Percentiles rank a stretch among this genome's conserved stretches.
Evolutionary conservation across 441 rosid genomes (phyloP).

Genomic region (Breynia disticha): DNA sequence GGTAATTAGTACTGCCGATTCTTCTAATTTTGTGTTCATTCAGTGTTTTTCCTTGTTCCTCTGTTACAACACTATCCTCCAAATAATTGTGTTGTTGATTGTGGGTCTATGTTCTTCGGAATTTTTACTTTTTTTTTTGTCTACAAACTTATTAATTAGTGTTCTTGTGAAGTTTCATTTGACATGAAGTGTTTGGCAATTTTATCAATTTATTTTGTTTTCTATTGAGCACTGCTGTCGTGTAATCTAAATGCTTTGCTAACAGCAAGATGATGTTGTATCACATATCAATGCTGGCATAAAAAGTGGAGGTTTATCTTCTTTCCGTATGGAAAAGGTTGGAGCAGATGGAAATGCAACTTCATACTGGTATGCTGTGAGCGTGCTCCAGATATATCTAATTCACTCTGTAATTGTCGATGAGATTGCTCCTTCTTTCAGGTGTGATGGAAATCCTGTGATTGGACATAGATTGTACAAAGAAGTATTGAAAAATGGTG

Average conservation of each 20-base stretch:
- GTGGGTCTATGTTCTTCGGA: not conserved
- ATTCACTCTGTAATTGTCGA: conserved; percentile 15
- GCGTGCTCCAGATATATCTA: conserved; percentile 8
- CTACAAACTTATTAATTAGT: conserved; percentile 1
- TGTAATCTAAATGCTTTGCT: conserved; percentile 8
- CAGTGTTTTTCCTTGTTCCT: conserved; percentile 11
- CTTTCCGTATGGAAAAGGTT: conserved; percentile 50
- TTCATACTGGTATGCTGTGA: conserved; percentile 56
- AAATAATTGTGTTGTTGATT: not conserved
- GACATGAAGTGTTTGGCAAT: too few species aligned
- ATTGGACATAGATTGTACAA: conserved; percentile 67
- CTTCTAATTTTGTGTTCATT: conserved; percentile 3
- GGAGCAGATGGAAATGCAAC: conserved; percentile 51
- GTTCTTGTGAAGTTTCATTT: not conserved
- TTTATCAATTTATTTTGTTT: too few species aligned
- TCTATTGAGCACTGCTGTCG: not conserved
- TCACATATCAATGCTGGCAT: conserved; percentile 39
- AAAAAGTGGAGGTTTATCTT: conserved; percentile 38
- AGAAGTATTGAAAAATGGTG: conserved; percentile 31
- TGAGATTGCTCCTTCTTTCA: conserved; percentile 15
- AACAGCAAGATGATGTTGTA: conserved; percentile 64
- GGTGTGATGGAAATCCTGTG: conserved; percentile 62
- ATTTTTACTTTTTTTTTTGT: not conserved
- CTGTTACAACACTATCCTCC: not conserved
- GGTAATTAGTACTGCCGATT: conserved; percentile 26